Conservation (phyloP, 163 green algal genomes). For the Scenedesmus sp. region DNA sequence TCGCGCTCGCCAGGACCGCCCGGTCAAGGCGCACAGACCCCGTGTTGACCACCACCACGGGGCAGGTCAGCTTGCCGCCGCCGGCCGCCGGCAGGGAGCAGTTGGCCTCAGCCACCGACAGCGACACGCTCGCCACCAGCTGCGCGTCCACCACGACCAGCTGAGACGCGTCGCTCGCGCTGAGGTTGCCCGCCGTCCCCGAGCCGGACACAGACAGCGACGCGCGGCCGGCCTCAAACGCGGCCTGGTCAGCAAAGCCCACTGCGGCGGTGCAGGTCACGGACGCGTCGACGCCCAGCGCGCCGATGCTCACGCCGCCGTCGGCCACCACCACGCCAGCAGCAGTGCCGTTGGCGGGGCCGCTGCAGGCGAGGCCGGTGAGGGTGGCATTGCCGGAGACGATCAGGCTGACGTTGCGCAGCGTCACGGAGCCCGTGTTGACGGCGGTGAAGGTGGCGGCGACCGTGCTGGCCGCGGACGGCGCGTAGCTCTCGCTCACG, state of each 20-base stretch:
- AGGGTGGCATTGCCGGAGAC: neutral
- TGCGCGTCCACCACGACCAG: neutral
- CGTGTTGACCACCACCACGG: constrained; percentile 9
- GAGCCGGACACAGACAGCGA: neutral
- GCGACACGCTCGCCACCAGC: neutral
- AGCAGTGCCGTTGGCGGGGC: neutral
- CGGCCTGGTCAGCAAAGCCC: neutral
- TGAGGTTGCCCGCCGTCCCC: neutral
- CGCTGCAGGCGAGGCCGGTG: neutral
- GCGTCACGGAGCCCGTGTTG: constrained; percentile 25
- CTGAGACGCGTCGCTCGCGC: neutral
- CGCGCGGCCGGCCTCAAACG: neutral
- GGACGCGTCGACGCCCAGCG: neutral
- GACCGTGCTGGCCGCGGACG: neutral
- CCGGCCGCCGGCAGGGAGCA: constrained; percentile 7
- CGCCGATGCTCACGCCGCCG: neutral
- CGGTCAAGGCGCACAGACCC: constrained; percentile 25
- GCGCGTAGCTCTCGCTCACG: constrained; percentile 12
- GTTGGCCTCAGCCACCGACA: neutral
- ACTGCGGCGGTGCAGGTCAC: neutral
- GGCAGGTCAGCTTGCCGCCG: neutral
- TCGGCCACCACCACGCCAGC: neutral
- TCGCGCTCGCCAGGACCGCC: too few species aligned
- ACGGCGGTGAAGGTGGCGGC: neutral
- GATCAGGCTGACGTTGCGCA: neutral